A percentile compares a stretch with the other conserved stretches of the same genome.
phyloP scores from a whole-genome alignment of 768 basidiomycete species.

The Tremella mesenterica region DNA sequence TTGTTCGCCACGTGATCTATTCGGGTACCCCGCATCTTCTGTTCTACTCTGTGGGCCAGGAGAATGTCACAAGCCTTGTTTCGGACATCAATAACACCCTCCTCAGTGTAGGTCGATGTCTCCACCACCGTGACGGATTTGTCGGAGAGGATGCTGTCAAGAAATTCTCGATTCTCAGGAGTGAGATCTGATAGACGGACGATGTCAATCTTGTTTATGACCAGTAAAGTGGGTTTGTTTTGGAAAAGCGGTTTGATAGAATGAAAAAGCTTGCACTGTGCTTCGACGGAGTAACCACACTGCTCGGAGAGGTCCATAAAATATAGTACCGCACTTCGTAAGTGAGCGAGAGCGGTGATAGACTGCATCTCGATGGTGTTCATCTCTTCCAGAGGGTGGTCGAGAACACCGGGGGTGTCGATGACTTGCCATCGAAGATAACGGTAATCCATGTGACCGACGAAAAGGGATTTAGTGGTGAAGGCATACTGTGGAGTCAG shows the following conservation, averaged over 20 bases:
- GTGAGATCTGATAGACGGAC: constrained; percentile 75
- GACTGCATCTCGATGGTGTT: constrained; percentile 99
- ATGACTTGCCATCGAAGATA: constrained; percentile 99
- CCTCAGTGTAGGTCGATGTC: constrained; percentile 90
- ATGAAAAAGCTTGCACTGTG: constrained; percentile 98
- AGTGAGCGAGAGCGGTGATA: constrained; percentile 87
- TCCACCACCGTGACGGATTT: constrained; percentile 66
- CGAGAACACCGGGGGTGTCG: constrained; percentile 95
- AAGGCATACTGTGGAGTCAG: constrained; percentile 62
- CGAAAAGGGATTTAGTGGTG: constrained; percentile 96
- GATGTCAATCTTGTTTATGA: constrained; percentile 97
- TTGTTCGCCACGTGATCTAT: constrained; percentile 88
- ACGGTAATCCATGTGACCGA: constrained; percentile 97
- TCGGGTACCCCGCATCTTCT: constrained; percentile 86
- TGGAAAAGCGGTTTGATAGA: constrained; percentile 96
- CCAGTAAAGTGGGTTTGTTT: constrained; percentile 85
- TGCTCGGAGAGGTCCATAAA: constrained; percentile 99
- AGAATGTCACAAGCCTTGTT: constrained; percentile 92
- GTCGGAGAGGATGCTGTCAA: constrained; percentile 68
- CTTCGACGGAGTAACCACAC: constrained; percentile 94
- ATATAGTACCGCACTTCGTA: constrained; percentile 88
- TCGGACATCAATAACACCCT: constrained; percentile 95
- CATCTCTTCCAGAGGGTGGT: constrained; percentile 98
- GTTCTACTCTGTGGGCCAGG: constrained; percentile 86
- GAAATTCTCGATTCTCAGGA: constrained; percentile 63